Conservation (phyloP, 2,329 filamentous ascomycete genomes). For the Ceratocystis ficicola region DNA sequence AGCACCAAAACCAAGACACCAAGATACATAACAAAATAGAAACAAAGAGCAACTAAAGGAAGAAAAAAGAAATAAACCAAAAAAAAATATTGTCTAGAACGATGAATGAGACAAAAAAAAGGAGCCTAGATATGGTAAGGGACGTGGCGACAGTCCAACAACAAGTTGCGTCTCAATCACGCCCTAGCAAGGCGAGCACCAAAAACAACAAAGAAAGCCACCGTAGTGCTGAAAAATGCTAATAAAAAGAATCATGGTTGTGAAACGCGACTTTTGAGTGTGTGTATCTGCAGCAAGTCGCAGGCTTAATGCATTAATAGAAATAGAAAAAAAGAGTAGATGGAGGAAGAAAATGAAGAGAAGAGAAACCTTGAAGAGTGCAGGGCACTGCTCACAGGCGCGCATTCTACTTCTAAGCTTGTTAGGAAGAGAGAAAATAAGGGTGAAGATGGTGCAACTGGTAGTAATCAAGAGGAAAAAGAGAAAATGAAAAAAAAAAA, state of each 20-base stretch:
- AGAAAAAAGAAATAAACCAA: not conserved
- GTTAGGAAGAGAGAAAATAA: not conserved
- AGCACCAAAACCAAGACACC: constrained; percentile 10
- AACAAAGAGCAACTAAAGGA: not conserved
- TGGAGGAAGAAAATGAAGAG: not conserved
- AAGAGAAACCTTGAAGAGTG: not conserved
- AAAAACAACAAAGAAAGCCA: not conserved
- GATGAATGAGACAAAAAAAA: no score
- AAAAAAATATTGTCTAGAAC: no score
- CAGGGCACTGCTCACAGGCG: not conserved
- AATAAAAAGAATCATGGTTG: not conserved
- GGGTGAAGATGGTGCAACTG: constrained; percentile 14
- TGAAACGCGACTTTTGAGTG: constrained; percentile 14
- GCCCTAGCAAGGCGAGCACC: not conserved
- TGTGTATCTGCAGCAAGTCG: constrained; percentile 4
- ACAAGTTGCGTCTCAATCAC: no score
- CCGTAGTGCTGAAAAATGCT: constrained; percentile 2
- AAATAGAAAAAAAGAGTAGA: constrained; percentile 8
- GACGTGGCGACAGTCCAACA: no score
- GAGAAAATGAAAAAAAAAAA: not conserved
- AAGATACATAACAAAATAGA: not conserved
- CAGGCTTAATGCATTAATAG: constrained; percentile 10
- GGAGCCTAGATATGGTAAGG: no score
- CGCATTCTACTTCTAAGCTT: not conserved
- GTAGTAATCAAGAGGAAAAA: not conserved